Percentiles rank a stretch among this genome's conserved stretches.
These are phyloP conservation scores for Pyrenula massariospora DNA, from an alignment of 495 filamentous ascomycete species.

Conservation along the genomic window DNA sequence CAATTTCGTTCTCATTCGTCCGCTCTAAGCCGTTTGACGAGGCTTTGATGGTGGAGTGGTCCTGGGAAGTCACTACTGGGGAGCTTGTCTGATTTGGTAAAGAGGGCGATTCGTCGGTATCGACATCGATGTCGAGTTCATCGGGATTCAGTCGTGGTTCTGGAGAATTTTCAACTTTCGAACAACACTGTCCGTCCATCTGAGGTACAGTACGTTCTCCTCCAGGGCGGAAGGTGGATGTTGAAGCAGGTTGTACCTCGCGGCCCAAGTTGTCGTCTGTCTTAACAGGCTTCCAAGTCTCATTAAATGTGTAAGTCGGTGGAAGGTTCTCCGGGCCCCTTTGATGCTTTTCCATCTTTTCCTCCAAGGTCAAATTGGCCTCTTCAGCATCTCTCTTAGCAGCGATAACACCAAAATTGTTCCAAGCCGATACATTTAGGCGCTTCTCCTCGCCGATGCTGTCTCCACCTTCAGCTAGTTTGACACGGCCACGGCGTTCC, in stretches of 20 bases:
- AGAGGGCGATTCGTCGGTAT: conserved; percentile 22
- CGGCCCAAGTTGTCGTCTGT: not conserved
- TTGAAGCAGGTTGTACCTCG: not conserved
- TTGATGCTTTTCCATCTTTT: conserved; percentile 1
- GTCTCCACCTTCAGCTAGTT: not conserved
- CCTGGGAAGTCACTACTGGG: not conserved
- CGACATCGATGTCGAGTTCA: conserved; percentile 43
- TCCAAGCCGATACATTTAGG: conserved; percentile 17
- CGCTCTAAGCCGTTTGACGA: conserved; percentile 3
- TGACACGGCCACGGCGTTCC: not conserved
- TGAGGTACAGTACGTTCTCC: not conserved
- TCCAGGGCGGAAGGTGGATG: not conserved
- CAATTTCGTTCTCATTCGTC: conserved; percentile 22
- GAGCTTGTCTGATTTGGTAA: not conserved
- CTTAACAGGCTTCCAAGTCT: not conserved
- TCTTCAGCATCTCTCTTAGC: conserved; percentile 17
- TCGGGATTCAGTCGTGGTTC: conserved; percentile 21
- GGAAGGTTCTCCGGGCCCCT: not conserved
- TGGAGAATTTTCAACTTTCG: not conserved
- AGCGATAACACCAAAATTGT: conserved; percentile 20
- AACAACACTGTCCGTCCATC: not conserved
- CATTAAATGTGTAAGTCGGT: conserved; percentile 1
- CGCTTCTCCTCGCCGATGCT: not conserved
- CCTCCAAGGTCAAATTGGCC: conserved; percentile 7
- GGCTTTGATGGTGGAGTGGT: not conserved